These are phyloP conservation scores for Trichosanthes truncata DNA, from an alignment of 306 rosid genomes.

Conservation along the genomic window DNA sequence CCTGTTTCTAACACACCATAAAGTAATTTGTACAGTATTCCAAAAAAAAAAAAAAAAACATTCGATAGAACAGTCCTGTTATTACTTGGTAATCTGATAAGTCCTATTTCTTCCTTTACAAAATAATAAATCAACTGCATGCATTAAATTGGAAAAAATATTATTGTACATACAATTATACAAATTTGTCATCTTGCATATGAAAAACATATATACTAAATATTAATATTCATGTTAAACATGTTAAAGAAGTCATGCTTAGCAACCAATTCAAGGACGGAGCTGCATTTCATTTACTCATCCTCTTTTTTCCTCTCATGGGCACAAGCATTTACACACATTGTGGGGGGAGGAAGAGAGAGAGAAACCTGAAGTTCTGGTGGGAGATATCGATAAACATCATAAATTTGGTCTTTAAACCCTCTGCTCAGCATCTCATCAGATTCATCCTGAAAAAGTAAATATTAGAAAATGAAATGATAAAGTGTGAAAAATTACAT, in stretches of 20 bases:
- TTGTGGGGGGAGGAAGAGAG: conserved; percentile 2
- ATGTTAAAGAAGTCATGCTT: neutral
- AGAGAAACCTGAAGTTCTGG: conserved; percentile 95
- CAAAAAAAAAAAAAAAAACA: no score
- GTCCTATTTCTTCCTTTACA: neutral
- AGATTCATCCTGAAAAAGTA: conserved; percentile 66
- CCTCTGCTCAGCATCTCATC: conserved; percentile 99
- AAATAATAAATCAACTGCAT: neutral
- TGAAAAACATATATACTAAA: neutral
- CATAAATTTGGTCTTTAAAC: conserved; percentile 96
- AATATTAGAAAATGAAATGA: neutral
- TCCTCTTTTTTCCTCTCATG: neutral
- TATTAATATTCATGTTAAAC: neutral
- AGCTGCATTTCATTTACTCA: neutral
- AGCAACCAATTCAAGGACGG: neutral
- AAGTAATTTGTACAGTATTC: no score
- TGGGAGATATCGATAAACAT: conserved; percentile 94
- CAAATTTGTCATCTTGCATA: neutral
- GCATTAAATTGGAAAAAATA: neutral
- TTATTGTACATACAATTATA: neutral
- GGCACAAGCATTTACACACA: neutral
- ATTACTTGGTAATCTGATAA: no score
- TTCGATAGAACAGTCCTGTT: neutral
- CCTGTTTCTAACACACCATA: no score
- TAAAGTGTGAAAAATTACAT: neutral